Percentiles rank a stretch among this genome's conserved stretches.
phyloP scores from a whole-genome alignment of 140 eudicot species.

The Stevia rebaudiana region DNA sequence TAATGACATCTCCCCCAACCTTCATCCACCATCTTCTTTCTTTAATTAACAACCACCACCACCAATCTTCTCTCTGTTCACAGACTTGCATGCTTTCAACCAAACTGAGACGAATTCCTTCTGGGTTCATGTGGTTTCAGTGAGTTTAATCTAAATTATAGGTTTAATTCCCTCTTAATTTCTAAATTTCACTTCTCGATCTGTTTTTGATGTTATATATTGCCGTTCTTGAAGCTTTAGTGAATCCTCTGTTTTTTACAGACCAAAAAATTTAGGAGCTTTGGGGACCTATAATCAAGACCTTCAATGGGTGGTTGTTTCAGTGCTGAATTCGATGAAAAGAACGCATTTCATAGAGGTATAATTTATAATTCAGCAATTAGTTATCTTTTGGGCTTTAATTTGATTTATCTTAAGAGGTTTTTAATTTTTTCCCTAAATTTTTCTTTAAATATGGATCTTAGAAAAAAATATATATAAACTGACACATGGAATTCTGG shows the following conservation, averaged over 20 bases:
- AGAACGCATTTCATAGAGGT: conserved; percentile 56
- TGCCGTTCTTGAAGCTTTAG: conserved; percentile 8
- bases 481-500: too few species aligned
- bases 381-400: neutral
- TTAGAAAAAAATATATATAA: too few species aligned
- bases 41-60: conserved; percentile 6
- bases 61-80: conserved; percentile 8
- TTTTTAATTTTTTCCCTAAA: too few species aligned
- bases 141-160: neutral
- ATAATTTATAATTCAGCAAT: neutral
- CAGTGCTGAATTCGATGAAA: conserved; percentile 55
- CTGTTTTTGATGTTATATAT: conserved; percentile 15
- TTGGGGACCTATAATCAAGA: too few species aligned
- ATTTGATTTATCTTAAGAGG: too few species aligned
- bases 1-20: conserved; percentile 33
- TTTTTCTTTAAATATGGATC: too few species aligned
- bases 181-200: conserved; percentile 16
- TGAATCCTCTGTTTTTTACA: neutral
- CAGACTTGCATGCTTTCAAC: neutral
- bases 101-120: neutral
- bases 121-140: conserved; percentile 11
- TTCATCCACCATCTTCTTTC: conserved; percentile 16
- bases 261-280: neutral
- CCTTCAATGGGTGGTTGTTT: conserved; percentile 70
- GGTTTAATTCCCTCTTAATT: neutral